phyloP scores from a whole-genome alignment of 78 protist species.

The Mantamonas sphyraenae region DNA sequence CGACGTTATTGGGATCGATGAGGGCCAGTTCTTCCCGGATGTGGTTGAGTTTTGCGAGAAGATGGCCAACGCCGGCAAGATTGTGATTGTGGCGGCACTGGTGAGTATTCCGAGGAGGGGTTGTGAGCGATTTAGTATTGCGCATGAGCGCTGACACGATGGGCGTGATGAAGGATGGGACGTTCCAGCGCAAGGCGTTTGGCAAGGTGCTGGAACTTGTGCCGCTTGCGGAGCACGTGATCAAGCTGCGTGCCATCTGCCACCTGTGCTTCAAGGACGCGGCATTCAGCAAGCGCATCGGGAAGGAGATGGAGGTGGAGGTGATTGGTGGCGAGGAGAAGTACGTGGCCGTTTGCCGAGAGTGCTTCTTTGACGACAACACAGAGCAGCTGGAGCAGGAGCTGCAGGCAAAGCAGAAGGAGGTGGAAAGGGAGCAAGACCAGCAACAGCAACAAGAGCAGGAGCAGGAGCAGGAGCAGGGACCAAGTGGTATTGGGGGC shows the following conservation, averaged over 20 bases:
- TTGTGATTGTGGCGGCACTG: conserved; percentile 78
- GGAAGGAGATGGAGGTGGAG: conserved; percentile 41
- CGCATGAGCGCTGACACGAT: too few relatives aligned
- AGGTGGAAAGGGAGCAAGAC: too few relatives aligned
- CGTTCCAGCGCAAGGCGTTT: conserved; percentile 67
- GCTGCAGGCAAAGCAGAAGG: too few relatives aligned
- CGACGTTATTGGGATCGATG: conserved; percentile 85
- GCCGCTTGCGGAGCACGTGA: conserved; percentile 64
- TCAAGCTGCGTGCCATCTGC: conserved; percentile 75
- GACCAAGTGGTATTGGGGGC: too few relatives aligned
- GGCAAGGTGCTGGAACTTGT: conserved; percentile 51
- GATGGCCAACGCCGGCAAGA: conserved; percentile 71
- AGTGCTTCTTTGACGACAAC: too few relatives aligned
- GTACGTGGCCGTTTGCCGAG: conserved; percentile 78
- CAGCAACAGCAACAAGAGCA: too few relatives aligned
- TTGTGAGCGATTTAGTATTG: too few relatives aligned
- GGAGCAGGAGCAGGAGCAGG: too few relatives aligned
- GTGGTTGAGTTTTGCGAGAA: conserved; percentile 61
- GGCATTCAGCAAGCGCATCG: conserved; percentile 64
- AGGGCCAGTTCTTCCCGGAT: conserved; percentile 90
- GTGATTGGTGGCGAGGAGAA: conserved; percentile 82
- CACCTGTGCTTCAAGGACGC: conserved; percentile 53
- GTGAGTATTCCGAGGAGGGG: too few relatives aligned
- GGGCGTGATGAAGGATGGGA: too few relatives aligned
- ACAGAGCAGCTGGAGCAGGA: too few relatives aligned